Evolutionary conservation across 495 filamentous ascomycete genomes (phyloP).

Genomic region (Penicillium cataractarum): DNA sequence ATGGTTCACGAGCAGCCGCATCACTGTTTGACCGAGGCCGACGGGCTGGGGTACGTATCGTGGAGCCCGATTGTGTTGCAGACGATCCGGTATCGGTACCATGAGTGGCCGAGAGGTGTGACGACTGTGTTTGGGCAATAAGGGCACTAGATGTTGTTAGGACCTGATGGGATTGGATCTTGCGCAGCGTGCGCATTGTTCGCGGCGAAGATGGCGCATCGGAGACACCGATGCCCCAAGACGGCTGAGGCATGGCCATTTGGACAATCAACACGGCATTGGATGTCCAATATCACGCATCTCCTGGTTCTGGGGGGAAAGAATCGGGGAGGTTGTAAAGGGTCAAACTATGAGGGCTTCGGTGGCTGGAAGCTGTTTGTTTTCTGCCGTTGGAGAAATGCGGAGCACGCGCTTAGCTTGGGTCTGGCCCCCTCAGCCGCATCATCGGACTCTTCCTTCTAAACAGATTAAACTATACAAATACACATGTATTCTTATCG

Average conservation of each 20-base stretch:
- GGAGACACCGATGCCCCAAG: slow-evolving; percentile 38
- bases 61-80: slow-evolving; percentile 27
- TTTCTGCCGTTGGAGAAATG: slow-evolving; percentile 32
- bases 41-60: slow-evolving; percentile 43
- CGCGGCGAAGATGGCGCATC: slow-evolving; percentile 49
- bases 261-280: slow-evolving; percentile 17
- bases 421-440: neutral
- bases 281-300: slow-evolving; percentile 4
- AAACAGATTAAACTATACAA: neutral
- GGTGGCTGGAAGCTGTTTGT: slow-evolving; percentile 33
- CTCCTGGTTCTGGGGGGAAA: slow-evolving; percentile 2
- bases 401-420: slow-evolving; percentile 19
- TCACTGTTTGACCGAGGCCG: slow-evolving; percentile 77
- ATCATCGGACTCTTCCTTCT: neutral
- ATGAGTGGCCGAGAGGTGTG: slow-evolving; percentile 34
- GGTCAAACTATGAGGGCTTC: neutral
- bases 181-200: slow-evolving; percentile 53
- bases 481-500: neutral
- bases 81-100: slow-evolving; percentile 16
- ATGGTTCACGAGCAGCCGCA: slow-evolving; percentile 50
- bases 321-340: slow-evolving; percentile 5
- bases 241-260: slow-evolving; percentile 30
- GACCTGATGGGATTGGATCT: slow-evolving; percentile 56
- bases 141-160: slow-evolving; percentile 41
- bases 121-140: slow-evolving; percentile 44